Base-by-base conservation (phyloP, 345 rosid species). In the Pistacia vera region DNA sequence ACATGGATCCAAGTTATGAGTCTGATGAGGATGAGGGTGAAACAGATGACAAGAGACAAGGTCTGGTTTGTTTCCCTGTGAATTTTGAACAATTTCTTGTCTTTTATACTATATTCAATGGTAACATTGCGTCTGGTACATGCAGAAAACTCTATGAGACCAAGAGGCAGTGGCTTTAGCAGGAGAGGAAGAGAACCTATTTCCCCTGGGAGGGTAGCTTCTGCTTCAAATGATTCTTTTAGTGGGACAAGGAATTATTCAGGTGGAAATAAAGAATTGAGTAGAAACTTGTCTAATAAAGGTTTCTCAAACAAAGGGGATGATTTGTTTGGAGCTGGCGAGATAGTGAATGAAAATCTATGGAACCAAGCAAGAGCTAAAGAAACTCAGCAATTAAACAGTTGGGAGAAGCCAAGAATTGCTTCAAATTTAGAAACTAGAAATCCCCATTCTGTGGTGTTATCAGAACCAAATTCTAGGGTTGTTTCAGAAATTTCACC, bases 1-100 rank as follows among this genome's bases (percentile, higher is more conserved):
- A 94, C 55, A 97, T 97, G 99, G 99, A 97, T 88, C 99, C 99
- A 69, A 89, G 88, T 80, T 84, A 89, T 25, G 97, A 92, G 73
- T 92, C 98, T 48, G 97, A 92, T 68, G 99, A 97, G 66, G 97
- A 92, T 75, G 98, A 87, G 77, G 89, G 65, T 18, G 91, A 89
- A 74, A 76, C 84, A 51, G 91, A 89, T 75, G 92, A 87, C 63
- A 95, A 81, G 80, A 89, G 81, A 77, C 90, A 87, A 90, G 99
- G 99, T 91, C 56, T 20, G 7, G 66, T 68, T 76, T 35, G 22
- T 69, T 33, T 63, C 38, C 51, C 4, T 51, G 11, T 63, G 60
- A 35, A 38, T 76, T 70, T 46, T 35, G 13, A 41, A 68, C 62
- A 17, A 69, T 6, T 51, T 58, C 67, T 54, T 35, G 25, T 76